Evolutionary conservation across 2,329 filamentous ascomycete genomes (phyloP), one percentile per base, ranked within the genome.

Genomic region (Fusarium heterosporum): DNA sequence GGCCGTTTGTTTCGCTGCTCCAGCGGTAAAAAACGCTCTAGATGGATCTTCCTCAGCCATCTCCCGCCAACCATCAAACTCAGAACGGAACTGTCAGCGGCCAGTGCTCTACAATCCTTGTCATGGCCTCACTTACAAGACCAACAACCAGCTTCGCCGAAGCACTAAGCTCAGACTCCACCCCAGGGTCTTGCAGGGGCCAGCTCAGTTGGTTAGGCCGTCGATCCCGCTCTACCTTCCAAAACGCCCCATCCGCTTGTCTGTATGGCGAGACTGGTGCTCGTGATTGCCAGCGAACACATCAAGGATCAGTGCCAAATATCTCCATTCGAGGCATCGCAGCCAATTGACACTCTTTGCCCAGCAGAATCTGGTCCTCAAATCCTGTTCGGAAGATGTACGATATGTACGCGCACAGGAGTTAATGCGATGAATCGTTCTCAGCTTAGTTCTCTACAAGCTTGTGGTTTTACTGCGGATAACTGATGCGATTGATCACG

Each of bases 201-300:
- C 40, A 50, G 64, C 49, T 71, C 64, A 51, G 40, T 55, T 56
- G 34, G 54, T 56, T 57, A 62, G 61, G 36, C 46, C 49, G 67
- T 68, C 67, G 69, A 72, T 72, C 69, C 59, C 54, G 59, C 58
- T 68, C 54, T 26, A 56, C 56, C 58, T 66, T 53, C 59, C 61
- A 67, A 55, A 45, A 45, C 46, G 54, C 48, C 51, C 57, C 57
- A 57, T 65, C 52, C 49, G 61, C 58, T 61, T 69, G 61, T 61
- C 52, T 66, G 58, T 72, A 63, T 72, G 65, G 29, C 42, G 42
- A 69, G 63, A 70, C 70, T 49, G 59, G 61, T 63, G 51, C 68
- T 70, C 63, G 68, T 73, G 72, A 74, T 72, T 73, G 72, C 71
- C 72, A 74, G 71, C 72, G 67, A 74, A 74, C 68, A 73, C 70